These are phyloP conservation scores for Mesotaenium endlicherianum DNA, from an alignment of 139 green algal species.

Conservation along the genomic window DNA sequence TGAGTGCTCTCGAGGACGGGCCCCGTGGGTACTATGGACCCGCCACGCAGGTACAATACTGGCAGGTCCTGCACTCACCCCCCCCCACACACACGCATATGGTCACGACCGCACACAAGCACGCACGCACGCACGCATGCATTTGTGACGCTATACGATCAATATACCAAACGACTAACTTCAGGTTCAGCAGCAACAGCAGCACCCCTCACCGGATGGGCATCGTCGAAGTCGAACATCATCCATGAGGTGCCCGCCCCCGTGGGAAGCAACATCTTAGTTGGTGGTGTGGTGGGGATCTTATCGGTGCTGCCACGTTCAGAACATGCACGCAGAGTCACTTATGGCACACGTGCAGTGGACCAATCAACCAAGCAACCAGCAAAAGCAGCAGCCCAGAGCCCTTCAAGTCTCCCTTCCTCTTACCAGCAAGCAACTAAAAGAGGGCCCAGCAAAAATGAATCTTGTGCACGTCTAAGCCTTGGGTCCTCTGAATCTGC, in stretches of 20 bases:
- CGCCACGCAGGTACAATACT: constrained; percentile 3
- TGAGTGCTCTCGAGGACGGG: not conserved
- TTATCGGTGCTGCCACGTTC: no score
- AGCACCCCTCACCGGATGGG: constrained; percentile 28
- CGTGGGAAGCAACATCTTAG: no score
- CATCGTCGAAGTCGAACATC: constrained; percentile 40
- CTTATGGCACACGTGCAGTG: no score
- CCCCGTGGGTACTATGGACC: constrained; percentile 23
- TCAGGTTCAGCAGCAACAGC: no score
- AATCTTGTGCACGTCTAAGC: constrained; percentile 20
- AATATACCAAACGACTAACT: no score
- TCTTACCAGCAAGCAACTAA: constrained; percentile 23
- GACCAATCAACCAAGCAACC: no score
- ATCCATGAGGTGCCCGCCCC: constrained; percentile 15
- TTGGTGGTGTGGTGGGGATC: no score
- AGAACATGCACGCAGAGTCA: no score
- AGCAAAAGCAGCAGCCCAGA: not conserved
- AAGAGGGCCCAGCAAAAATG: constrained; percentile 28
- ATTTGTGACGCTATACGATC: no score
- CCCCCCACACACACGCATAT: not conserved
- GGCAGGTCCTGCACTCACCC: constrained; percentile 40
- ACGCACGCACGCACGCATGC: no score
- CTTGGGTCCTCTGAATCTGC: constrained; percentile 33
- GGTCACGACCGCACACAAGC: not conserved
- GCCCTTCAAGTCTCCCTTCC: not conserved